These are phyloP conservation scores for Glycine tomentella DNA, from an alignment of 306 rosid genomes.

Conservation along the genomic window DNA sequence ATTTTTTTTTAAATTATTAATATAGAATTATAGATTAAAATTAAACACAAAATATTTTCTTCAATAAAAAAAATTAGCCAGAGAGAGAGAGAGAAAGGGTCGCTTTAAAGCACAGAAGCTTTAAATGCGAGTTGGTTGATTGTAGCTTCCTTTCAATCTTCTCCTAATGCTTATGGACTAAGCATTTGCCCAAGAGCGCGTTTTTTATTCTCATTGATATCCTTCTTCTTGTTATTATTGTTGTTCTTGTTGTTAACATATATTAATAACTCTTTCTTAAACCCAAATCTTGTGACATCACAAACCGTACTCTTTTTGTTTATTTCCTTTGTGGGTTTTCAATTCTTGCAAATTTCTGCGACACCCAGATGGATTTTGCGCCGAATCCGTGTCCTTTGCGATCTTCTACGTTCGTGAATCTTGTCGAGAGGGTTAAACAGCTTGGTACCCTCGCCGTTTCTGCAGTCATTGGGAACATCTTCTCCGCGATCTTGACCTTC, in stretches of 20 bases:
- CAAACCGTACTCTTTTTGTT: background rate
- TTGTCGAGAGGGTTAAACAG: slow-evolving; percentile 68
- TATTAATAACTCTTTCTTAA: slow-evolving; percentile 38
- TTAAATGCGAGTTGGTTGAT: slow-evolving; percentile 94
- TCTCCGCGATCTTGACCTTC: slow-evolving; percentile 97
- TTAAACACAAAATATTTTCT: background rate
- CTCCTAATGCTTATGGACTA: slow-evolving; percentile 56
- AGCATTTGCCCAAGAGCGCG: slow-evolving; percentile 47
- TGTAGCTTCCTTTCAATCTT: slow-evolving; percentile 50
- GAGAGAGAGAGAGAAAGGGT: slow-evolving; percentile 26
- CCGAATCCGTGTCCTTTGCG: slow-evolving; percentile 66
- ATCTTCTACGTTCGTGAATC: slow-evolving; percentile 62
- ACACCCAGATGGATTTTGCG: slow-evolving; percentile 68
- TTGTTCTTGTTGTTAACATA: background rate
- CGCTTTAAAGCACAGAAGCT: slow-evolving; percentile 54
- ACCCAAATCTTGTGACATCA: slow-evolving; percentile 48
- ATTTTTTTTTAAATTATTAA: background rate
- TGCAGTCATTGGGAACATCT: slow-evolving; percentile 81
- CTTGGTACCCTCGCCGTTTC: slow-evolving; percentile 71
- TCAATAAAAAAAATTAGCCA: slow-evolving; percentile 20
- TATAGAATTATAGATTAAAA: background rate
- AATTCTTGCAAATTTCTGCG: slow-evolving; percentile 37
- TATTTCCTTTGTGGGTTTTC: slow-evolving; percentile 5
- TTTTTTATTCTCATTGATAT: slow-evolving; percentile 9
- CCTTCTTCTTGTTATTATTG: background rate